Evolutionary conservation across 305 asterid species (phyloP).

Genomic region (Coffea humblotiana): DNA sequence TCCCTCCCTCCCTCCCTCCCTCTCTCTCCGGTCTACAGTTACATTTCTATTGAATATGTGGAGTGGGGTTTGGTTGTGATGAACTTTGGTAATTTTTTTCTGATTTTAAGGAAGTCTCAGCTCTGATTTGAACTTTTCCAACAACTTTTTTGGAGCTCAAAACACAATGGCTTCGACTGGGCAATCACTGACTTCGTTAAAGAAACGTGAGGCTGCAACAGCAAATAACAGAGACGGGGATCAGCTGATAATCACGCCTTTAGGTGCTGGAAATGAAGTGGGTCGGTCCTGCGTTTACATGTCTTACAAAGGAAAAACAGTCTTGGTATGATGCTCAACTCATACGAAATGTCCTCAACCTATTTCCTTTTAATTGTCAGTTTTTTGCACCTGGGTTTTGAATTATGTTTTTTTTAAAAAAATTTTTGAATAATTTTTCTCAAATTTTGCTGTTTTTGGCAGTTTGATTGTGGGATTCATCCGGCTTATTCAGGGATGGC

Average conservation of each 20-base stretch:
- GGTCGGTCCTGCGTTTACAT: slow-evolving; percentile 94
- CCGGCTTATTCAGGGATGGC: slow-evolving; percentile 96
- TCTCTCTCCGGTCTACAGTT: too few species aligned
- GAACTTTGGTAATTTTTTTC: too few species aligned
- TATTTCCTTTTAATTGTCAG: neutral
- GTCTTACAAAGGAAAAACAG: slow-evolving; percentile 87
- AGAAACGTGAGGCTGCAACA: slow-evolving; percentile 41
- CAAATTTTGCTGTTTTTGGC: slow-evolving; percentile 11
- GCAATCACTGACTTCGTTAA: slow-evolving; percentile 43
- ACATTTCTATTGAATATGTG: too few species aligned
- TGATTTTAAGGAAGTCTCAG: neutral
- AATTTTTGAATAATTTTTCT: neutral
- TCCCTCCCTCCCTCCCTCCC: too few species aligned
- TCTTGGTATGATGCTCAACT: slow-evolving; percentile 47
- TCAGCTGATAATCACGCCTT: slow-evolving; percentile 80
- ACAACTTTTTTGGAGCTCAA: slow-evolving; percentile 1
- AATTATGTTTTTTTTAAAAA: neutral
- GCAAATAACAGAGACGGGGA: slow-evolving; percentile 65
- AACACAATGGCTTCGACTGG: slow-evolving; percentile 60
- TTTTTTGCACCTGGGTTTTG: slow-evolving; percentile 6
- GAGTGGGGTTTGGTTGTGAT: too few species aligned
- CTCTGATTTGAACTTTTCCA: neutral
- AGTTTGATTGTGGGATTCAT: slow-evolving; percentile 98
- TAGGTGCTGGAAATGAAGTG: slow-evolving; percentile 97
- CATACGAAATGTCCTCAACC: neutral